These are phyloP conservation scores for Ganoderma leucocontextum DNA, from an alignment of 1,284 basidiomycete species.

Conservation along the genomic window DNA sequence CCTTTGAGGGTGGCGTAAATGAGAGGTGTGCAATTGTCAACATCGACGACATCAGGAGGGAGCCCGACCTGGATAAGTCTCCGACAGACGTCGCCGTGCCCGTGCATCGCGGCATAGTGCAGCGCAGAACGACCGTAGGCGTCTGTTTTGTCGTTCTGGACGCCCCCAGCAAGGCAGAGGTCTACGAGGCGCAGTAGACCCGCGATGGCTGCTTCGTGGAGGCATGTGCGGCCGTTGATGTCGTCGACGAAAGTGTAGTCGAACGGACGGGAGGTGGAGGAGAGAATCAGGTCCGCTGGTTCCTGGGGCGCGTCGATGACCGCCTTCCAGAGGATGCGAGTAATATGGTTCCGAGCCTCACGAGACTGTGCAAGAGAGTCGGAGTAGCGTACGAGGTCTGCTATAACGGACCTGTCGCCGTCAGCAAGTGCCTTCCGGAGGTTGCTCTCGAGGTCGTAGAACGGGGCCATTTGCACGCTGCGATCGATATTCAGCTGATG, in stretches of 20 bases:
- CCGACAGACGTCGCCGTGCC: constrained; percentile 81
- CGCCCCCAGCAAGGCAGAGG: constrained; percentile 81
- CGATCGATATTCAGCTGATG: constrained; percentile 77
- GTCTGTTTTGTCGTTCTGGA: constrained; percentile 76
- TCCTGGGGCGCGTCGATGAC: constrained; percentile 82
- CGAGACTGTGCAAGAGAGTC: constrained; percentile 68
- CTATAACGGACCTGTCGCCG: constrained; percentile 66
- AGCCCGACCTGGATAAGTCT: constrained; percentile 78
- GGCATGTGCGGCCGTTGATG: constrained; percentile 94
- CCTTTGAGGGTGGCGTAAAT: constrained; percentile 94
- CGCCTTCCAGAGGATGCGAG: constrained; percentile 91
- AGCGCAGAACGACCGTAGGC: constrained; percentile 93
- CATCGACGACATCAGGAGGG: constrained; percentile 78
- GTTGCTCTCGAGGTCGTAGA: constrained; percentile 89
- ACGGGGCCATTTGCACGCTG: constrained; percentile 69
- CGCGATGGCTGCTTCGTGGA: constrained; percentile 94
- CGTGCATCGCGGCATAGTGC: constrained; percentile 97
- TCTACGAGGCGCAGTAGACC: constrained; percentile 85
- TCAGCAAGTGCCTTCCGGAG: constrained; percentile 78
- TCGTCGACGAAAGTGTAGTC: constrained; percentile 95
- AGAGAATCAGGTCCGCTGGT: constrained; percentile 78
- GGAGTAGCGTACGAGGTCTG: constrained; percentile 77
- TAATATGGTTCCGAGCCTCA: constrained; percentile 71
- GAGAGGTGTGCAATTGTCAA: constrained; percentile 94
- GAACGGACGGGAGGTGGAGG: constrained; percentile 73